Evolutionary conservation across 1,284 basidiomycete species (phyloP).

Genomic region (Cystobasidiaceae sp.): DNA sequence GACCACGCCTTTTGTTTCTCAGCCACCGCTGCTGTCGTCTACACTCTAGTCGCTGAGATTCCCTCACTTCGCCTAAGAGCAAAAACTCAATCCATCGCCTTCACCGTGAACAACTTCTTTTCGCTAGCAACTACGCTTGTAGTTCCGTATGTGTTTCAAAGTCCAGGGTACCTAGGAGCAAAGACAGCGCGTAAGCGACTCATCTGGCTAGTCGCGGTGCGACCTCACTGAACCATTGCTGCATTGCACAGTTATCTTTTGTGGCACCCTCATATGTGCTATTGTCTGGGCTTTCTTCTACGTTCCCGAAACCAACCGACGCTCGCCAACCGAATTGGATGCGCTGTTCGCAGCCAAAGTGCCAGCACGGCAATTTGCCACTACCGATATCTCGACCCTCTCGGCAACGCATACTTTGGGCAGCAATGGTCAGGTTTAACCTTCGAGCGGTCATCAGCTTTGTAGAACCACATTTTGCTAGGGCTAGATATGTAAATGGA

Average conservation of each 20-base stretch:
- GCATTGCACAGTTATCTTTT: conserved; percentile 1
- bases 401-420: no score
- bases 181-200: neutral
- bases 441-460: no score
- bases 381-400: neutral
- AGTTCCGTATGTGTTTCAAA: conserved; percentile 4
- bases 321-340: neutral
- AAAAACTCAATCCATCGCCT: conserved; percentile 1
- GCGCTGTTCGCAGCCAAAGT: neutral
- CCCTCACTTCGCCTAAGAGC: neutral
- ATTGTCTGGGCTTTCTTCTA: conserved; percentile 13
- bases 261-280: neutral
- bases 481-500: no score
- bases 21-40: neutral
- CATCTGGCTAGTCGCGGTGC: no score
- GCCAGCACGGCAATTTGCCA: conserved; percentile 4
- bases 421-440: no score
- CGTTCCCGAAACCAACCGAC: conserved; percentile 1
- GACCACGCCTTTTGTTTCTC: neutral
- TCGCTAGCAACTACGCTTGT: conserved; percentile 3
- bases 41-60: neutral
- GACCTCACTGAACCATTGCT: no score
- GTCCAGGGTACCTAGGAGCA: neutral
- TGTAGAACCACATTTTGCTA: no score
- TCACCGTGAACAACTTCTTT: conserved; percentile 6